Base-by-base conservation (phyloP, 2,329 filamentous ascomycete genomes). In the Cladophialophora yegresii region DNA sequence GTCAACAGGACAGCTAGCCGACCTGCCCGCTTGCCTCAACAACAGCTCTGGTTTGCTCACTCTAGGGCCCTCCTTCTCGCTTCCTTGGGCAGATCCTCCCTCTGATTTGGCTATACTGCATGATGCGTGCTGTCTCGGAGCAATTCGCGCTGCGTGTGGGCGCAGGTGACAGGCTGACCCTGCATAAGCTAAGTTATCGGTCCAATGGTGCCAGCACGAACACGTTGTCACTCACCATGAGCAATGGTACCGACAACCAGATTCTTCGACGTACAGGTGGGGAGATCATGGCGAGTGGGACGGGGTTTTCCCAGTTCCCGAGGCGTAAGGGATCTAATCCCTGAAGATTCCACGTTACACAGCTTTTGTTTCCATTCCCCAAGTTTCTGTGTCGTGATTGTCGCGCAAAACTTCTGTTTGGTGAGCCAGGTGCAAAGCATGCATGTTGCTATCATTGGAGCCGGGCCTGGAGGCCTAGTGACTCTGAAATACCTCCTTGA, bases 391-490 rank as follows among this genome's bases (percentile, higher is more conserved):
- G 20, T 32, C 28, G n/a, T 43, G 28, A 8, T 32, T 16, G 23
- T 13, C 12, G 40, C 30, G 23, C 43, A 32, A 30, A 23, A 50
- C 28, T 33, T 51, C 22, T 9, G n/a, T 50, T 40, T 20, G 9
- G 16, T 26, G 30, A 59, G n/a, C 57, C 57, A n/a, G 30, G 4
- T 32, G 8, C 30, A 28, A 59, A 59, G 7, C n/a, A 59, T 59
- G 57, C 57, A 45, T 59, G 51, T 62, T 36, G 59, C 59, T 13
- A 23, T 62, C 51, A 62, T 62, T 40, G 59, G 59, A 56, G 59
- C 26, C 16, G 59, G 59, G 8, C 59, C 59, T 3, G 59, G 59
- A 62, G 59, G 59, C 13, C 59, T 62, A 16, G 59, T 62, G 7
- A 62, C 59, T 28, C 28, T 62, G 40, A 62, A 62, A 55, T 62